A percentile compares a stretch with the other conserved stretches of the same genome.
These are phyloP conservation scores for Ogataea salicorniae DNA, from an alignment of 805 yeast genomes.

Conservation along the genomic window DNA sequence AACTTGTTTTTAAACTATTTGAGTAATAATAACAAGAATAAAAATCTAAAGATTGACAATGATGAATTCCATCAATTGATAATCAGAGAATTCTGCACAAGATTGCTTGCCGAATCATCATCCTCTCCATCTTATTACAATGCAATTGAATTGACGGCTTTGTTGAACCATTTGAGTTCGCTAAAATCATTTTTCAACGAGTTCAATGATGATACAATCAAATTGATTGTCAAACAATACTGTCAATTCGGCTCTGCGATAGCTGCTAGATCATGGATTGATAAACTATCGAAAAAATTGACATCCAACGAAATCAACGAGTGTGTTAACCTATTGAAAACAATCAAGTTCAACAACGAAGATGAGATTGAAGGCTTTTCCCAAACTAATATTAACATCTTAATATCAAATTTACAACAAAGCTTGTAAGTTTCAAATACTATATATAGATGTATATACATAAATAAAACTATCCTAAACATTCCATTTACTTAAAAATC, in stretches of 20 bases:
- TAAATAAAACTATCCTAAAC: not conserved
- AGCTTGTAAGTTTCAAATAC: not conserved
- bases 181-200: conserved; percentile 4
- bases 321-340: conserved; percentile 2
- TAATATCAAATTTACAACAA: not conserved
- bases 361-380: conserved; percentile 4
- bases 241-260: conserved; percentile 21
- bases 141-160: conserved; percentile 18
- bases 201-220: conserved; percentile 7
- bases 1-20: conserved; percentile 21
- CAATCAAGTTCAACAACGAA: not conserved
- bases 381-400: conserved; percentile 2
- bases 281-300: conserved; percentile 4
- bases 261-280: conserved; percentile 22
- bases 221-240: conserved; percentile 15
- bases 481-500: conserved; percentile 34
- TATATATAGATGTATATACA: not conserved
- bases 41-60: not conserved
- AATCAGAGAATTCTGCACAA: not conserved
- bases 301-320: conserved; percentile 3
- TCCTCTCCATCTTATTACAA: not conserved
- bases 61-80: not conserved
- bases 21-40: conserved; percentile 3
- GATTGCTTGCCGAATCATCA: not conserved
- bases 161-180: conserved; percentile 12